Base-by-base conservation (phyloP, 257 asterid genomes). In the Linderniella brevidens region DNA sequence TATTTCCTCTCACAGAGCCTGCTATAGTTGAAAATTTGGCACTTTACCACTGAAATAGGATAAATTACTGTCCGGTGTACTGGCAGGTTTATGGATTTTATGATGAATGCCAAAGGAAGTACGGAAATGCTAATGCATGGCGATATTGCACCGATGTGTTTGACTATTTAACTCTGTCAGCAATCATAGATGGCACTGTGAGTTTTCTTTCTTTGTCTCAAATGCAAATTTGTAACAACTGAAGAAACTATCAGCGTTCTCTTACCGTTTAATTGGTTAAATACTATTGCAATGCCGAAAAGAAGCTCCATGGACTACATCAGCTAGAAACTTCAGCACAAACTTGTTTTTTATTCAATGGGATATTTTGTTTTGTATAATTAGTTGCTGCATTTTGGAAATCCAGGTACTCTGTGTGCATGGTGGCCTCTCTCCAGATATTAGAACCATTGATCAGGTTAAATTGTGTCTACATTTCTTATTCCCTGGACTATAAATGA, bases 41-140 rank as follows among this genome's bases (percentile, higher is more conserved):
- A 2, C 32, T 25, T 25, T 25, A 25, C 32, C 32, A 25, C 32
- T 25, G 32, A 25, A 25, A 25, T 25, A 25, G 32, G 32, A 25
- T 25, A 4, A 11, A 9, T 46, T 17, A 4, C 1, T 17, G 1
- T 10, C 25, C 36, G 19, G 15, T 46, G 19, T 17, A 58, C 43
- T 62, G 52, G 35, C 50, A 90, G 99, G 99, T 90, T 42, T 90
- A 90, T 71, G 99, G 99, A 65, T 90, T 90, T 66, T 90, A 90
- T 58, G 99, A 90, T 63, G 99, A 90, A 68, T 90, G 99, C 55
- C 99, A 85, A 59, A 79, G 94, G 59, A 90, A 90, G 70, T 81
- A 85, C 40, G 99, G 99, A 52, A 90, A 81, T 59, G 96, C 99
- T 46, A 90, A 90, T 65, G 96, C 96, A 35, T 90, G 99, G 99